Evolutionary conservation across 208 protist genomes (phyloP), one percentile per base, ranked within the genome.

Genomic region (Angomonas ambiguus): DNA sequence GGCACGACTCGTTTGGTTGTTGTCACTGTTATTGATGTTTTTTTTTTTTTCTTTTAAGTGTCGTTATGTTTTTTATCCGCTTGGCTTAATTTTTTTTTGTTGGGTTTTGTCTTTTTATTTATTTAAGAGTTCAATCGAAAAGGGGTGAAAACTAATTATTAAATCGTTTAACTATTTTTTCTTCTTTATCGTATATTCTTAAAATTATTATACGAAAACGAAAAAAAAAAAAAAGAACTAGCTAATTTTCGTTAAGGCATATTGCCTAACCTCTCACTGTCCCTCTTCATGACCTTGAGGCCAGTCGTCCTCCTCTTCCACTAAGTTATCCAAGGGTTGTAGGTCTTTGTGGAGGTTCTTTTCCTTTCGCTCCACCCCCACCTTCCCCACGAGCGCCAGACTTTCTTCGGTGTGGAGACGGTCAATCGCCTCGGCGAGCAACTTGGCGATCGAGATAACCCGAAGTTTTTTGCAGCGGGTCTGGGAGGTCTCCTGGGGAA

Each of bases 361-460:
- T 34, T 79, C 69, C 24, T 67, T 45, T 25, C 69, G 49, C 32
- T 33, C 38, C 28, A 22, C 34, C 16, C 24, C 51, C 11, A 22
- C 2, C 51, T 55, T 60, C 16, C 69, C 84, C 67, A 74, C 87
- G 32, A 45, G 81, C 70, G 89, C 84, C 8, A 97, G 72, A 34
- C 82, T 93, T 58, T 93, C 83, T 61, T 96, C 88, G 48, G 68
- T 78, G 79, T 97, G 93, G 53, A 96, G 79, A 31, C 93, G 80
- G 49, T 85, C 72, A 67, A 97, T 95, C 1, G 88, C 90, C 55
- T 96, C 88, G 27, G 87, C 88, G 28, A 97, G 77, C 20, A 97
- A 76, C 51, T 87, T 83, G n/a, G 84, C 82, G 31, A 94, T 78
- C 31, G 84, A 92, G 53, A 97, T 93, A 53, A 95, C 83, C 62